These are phyloP conservation scores for Symmetrospora coprosmae DNA, from an alignment of 768 basidiomycete genomes.

Conservation along the genomic window DNA sequence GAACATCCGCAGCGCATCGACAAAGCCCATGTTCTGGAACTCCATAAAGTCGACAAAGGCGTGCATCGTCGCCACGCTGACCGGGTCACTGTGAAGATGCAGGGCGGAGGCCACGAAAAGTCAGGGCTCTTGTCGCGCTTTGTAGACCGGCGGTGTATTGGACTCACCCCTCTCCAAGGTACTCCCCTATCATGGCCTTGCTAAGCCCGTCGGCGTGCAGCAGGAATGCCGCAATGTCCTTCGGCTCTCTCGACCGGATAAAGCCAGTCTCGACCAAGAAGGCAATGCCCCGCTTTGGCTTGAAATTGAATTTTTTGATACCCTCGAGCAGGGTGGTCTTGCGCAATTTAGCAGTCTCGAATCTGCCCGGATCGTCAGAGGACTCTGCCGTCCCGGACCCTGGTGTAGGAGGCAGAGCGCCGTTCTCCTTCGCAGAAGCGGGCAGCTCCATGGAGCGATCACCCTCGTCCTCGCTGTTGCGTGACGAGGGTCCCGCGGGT, in stretches of 20 bases:
- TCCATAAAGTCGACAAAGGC: slow-evolving; percentile 88
- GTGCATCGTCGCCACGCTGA: slow-evolving; percentile 88
- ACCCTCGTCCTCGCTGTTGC: slow-evolving; percentile 16
- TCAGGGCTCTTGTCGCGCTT: background rate
- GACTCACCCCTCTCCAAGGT: slow-evolving; percentile 84
- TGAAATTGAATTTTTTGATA: slow-evolving; percentile 94
- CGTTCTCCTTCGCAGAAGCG: background rate
- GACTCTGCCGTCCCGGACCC: slow-evolving; percentile 63
- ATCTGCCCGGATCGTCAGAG: slow-evolving; percentile 75
- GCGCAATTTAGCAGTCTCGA: slow-evolving; percentile 90
- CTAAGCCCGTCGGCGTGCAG: slow-evolving; percentile 78
- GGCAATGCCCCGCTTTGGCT: slow-evolving; percentile 91
- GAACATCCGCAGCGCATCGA: slow-evolving; percentile 77
- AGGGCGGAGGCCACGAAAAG: background rate
- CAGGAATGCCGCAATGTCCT: slow-evolving; percentile 71
- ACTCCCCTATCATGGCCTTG: slow-evolving; percentile 94
- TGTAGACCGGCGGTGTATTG: background rate
- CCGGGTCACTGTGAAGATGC: slow-evolving; percentile 52
- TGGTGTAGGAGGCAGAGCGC: background rate
- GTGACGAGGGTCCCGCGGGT: slow-evolving; percentile 24
- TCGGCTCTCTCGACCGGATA: slow-evolving; percentile 55
- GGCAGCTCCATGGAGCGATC: slow-evolving; percentile 3
- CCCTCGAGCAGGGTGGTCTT: slow-evolving; percentile 90
- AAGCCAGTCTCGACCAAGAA: slow-evolving; percentile 80
- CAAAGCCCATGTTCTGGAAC: slow-evolving; percentile 64